Base-by-base conservation (phyloP, 192 early-diverging fungal genomes). In the Backusella tarrabulga region DNA sequence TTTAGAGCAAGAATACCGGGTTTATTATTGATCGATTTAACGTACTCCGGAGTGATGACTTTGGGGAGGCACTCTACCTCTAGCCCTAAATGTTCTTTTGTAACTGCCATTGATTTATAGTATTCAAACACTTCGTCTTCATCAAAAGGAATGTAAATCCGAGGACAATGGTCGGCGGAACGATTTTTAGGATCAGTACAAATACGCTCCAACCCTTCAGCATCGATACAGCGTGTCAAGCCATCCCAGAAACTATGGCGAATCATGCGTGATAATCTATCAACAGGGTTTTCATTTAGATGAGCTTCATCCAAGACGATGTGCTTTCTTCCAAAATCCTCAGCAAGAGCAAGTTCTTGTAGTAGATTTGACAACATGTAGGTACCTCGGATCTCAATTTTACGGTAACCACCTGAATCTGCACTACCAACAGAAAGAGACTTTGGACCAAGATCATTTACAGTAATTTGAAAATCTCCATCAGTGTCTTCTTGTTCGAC, bases 401-500 rank as follows among this genome's bases (percentile, higher is more conserved):
- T 94, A 44, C 90, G 88, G 85, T 90, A 95, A n/a, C 97, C 97
- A 70, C 89, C 93, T 41, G 93, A 94, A 80, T 90, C 92, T 3
- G 92, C 92, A 6, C 96, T 96, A 17, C 93, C 93, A 40, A 99
- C 85, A 6, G 88, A 86, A 72, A 99, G 90, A 19, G 92, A 86
- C 82, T 98, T 99, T 34, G 97, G 98, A 0, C 98, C 98, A 6
- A 83, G 72, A 83, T 99, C 98, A 73, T 93, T 89, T 29, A 99
- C 85, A 1, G 98, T 98, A 75, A 99, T 98, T 77, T 98, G 98
- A 75, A 88, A 93, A 79, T 99, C 95, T 23, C 93, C 93, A 85
- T 98, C 93, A 0, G 97, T 97, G 79, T 99, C 98, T 82, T 98
- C 98, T 76, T 99, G 98, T 69, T 86, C 90, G 29, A 99, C 86